Conservation (phyloP, 2,329 filamentous ascomycete genomes). For the Aphanocladium album region DNA sequence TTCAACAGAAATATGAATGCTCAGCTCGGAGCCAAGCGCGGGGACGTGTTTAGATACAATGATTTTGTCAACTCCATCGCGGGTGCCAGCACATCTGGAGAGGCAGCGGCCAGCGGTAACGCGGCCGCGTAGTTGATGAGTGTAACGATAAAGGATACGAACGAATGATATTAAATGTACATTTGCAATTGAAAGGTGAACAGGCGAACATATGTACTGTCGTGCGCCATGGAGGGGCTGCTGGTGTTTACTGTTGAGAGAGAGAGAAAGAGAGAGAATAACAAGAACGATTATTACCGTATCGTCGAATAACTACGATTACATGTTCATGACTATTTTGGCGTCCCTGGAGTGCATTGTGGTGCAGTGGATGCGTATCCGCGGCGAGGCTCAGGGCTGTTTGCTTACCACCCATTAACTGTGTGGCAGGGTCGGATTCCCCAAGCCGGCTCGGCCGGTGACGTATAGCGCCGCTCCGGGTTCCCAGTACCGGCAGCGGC, state of each 20-base stretch:
- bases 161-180: conserved; percentile 1
- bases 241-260: too few species aligned
- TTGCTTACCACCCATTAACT: neutral
- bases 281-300: too few species aligned
- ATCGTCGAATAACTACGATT: too few species aligned
- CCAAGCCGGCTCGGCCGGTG: neutral
- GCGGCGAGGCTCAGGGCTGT: too few species aligned
- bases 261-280: too few species aligned
- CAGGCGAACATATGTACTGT: too few species aligned
- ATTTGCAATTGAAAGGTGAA: neutral
- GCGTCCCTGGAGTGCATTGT: too few species aligned
- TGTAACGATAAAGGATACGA: neutral
- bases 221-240: too few species aligned
- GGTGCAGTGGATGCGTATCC: too few species aligned
- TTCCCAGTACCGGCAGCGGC: conserved; percentile 13
- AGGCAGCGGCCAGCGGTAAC: conserved; percentile 26
- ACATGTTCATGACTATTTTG: too few species aligned
- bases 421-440: neutral
- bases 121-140: conserved; percentile 18
- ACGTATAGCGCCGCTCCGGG: conserved; percentile 1
- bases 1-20: conserved; percentile 62
- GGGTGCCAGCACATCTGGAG: conserved; percentile 44
- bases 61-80: conserved; percentile 77
- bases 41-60: conserved; percentile 88
- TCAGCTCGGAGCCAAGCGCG: conserved; percentile 55